Base-by-base conservation (phyloP, 768 basidiomycete species). In the Hygrocybe coccinea region DNA sequence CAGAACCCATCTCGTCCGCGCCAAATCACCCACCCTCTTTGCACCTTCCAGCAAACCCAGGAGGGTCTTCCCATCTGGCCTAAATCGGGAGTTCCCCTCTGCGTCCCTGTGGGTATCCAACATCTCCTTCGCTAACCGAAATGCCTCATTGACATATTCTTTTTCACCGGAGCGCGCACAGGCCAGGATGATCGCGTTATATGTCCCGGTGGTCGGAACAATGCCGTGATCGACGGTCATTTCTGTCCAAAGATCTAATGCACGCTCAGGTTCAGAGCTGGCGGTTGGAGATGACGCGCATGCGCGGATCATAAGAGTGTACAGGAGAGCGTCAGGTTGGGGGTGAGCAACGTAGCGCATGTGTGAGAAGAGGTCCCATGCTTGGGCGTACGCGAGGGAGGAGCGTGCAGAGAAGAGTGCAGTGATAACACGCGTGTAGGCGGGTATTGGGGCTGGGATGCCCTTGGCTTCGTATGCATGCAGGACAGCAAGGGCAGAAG, bases 291-390 rank as follows among this genome's bases (percentile, higher is more conserved):
- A 73, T 4, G 78, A 76, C 1, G 87, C 87, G 59, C 95, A 97
- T 0, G 91, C 88, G 4, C 80, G 79, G 61, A 99, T 92, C 93
- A 99, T 97, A 35, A 81, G 66, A 0, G 84, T 80, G 71, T 92
- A 98, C 6, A 95, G 74, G 21, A 77, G 69, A 12, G 75, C 75
- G 59, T 88, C 84, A 0, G 95, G 94, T 3, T 74, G 72, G 1
- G 92, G 85, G 66, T 98, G 93, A 1, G 95, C 91, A 12, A 91
- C 89, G 58, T 97, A 94, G 45, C 95, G 90, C 90, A 97, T 95
- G 69, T 99, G 95, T 2, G 89, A 76, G 68, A 91, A 97, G 38
- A 97, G 80, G 65, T 98, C 91, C 91, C 92, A 97, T 2, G 90
- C 95, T 57, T 91, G 86, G 0, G 89, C 87, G 33, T 80, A 81